phyloP scores from a whole-genome alignment of 225 moss, liverwort and hornwort species.

The Straminergon stramineum region DNA sequence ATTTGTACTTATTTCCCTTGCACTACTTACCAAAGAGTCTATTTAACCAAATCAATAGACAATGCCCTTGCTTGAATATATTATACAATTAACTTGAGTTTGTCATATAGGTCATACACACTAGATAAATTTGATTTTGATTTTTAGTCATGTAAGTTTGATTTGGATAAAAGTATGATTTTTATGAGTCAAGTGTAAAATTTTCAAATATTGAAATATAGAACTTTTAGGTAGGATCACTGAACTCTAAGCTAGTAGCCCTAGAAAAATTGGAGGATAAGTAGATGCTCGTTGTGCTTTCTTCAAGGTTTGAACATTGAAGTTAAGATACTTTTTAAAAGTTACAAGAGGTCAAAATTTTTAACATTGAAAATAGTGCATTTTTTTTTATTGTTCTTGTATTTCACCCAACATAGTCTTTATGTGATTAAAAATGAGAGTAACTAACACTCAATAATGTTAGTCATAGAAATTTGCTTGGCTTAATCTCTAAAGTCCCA shows the following conservation, averaged over 20 bases:
- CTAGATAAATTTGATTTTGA: neutral
- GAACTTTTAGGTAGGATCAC: rapidly evolving
- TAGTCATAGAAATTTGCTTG: neutral
- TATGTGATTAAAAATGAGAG: neutral
- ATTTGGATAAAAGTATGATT: too few species aligned
- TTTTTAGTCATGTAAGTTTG: neutral
- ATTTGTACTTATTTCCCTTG: neutral
- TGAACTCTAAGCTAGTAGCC: rapidly evolving
- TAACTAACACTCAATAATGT: neutral
- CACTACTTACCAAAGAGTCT: rapidly evolving
- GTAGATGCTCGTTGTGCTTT: rapidly evolving
- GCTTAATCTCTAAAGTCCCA: neutral
- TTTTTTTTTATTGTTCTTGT: neutral
- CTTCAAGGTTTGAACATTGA: neutral
- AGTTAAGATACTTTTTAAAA: neutral
- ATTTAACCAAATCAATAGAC: neutral
- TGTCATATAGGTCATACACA: too few species aligned
- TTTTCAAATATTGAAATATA: neutral
- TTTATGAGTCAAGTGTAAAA: too few species aligned
- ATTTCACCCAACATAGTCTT: neutral
- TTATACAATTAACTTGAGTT: neutral
- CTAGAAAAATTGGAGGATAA: neutral
- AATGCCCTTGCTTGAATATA: too few species aligned
- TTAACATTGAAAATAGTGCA: neutral
- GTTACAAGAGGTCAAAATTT: neutral